These are phyloP conservation scores for Penicillium cosmopolitanum DNA, from an alignment of 495 filamentous ascomycete genomes.

Conservation along the genomic window DNA sequence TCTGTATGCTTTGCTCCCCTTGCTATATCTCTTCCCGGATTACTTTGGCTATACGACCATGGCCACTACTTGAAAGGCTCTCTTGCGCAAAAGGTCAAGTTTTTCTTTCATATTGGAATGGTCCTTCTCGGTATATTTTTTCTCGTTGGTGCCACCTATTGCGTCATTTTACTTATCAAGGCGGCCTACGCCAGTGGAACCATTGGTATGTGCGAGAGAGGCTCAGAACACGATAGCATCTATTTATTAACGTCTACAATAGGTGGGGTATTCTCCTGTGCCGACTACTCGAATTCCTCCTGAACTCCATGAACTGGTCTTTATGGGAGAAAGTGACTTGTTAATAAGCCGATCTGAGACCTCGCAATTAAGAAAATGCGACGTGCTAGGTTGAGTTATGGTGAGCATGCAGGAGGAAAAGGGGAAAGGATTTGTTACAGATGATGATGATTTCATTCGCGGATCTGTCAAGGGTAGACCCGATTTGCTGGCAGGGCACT, in stretches of 20 bases:
- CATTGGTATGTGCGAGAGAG: slow-evolving; percentile 21
- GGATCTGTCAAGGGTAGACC: no score
- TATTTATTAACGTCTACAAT: background rate
- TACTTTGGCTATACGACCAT: slow-evolving; percentile 48
- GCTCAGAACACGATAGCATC: background rate
- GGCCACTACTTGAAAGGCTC: slow-evolving; percentile 23
- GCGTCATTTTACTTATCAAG: slow-evolving; percentile 20
- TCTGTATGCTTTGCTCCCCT: slow-evolving; percentile 31
- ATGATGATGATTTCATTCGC: no score
- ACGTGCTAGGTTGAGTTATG: no score
- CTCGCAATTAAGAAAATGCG: no score
- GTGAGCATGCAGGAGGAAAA: no score
- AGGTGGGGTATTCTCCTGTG: slow-evolving; percentile 16
- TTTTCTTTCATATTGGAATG: background rate
- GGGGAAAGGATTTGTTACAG: no score
- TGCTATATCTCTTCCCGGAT: slow-evolving; percentile 37
- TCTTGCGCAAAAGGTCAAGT: slow-evolving; percentile 7
- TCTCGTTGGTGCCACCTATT: slow-evolving; percentile 26
- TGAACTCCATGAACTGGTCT: background rate
- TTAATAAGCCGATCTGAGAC: no score
- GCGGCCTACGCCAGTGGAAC: slow-evolving; percentile 19
- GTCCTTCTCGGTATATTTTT: slow-evolving; percentile 26
- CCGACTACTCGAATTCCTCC: slow-evolving; percentile 19
- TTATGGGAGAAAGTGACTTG: no score
- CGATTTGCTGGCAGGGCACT: no score